Base-by-base conservation (phyloP, 768 basidiomycete species). In the Lactarius evosmus region DNA sequence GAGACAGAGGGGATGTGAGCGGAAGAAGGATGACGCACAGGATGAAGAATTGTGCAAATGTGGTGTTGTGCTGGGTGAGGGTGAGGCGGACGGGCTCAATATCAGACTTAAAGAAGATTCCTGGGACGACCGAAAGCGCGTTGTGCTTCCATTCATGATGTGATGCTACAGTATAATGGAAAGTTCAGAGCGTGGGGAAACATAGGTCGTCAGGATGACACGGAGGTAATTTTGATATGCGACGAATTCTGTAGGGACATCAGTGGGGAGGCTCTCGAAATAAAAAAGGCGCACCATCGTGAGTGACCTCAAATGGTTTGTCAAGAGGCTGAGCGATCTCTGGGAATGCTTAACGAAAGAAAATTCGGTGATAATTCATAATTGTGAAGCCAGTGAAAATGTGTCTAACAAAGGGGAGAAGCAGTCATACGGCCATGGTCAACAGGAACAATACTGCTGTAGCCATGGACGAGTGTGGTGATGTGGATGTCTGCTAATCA, bases 51-150 rank as follows among this genome's bases (percentile, higher is more conserved):
- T 95, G 89, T 4, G 88, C 70, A 57, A 99, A 77, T 1, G 84
- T 80, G 0, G 89, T 93, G n/a, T 95, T 98, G 22, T 93, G 85
- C 75, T 98, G 95, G 70, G 89, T 84, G 59, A 98, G 85, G 0
- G 85, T 88, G 64, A 98, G 80, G 27, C 83, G 80, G 76, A 98
- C 82, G 1, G 95, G 94, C 72, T 99, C 96, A 41, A 98, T 77
- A 62, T 99, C 95, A 73, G 93, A 98, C 75, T 98, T 97, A 88
- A 98, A 97, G 80, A 96, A 98, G 73, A 98, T 96, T 19, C 92
- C 95, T 0, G 96, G 96, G 0, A 92, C 88, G 9, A 91, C 92
- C 19, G 79, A 77, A 67, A 91, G 85, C 71, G 92, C 89, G 25
- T 85, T 78, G 2, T 97, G 77, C 17, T 83, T 80, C 34, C 91